Conservation (phyloP, 306 rosid species). For the Dalbergia cochinchinensis region DNA sequence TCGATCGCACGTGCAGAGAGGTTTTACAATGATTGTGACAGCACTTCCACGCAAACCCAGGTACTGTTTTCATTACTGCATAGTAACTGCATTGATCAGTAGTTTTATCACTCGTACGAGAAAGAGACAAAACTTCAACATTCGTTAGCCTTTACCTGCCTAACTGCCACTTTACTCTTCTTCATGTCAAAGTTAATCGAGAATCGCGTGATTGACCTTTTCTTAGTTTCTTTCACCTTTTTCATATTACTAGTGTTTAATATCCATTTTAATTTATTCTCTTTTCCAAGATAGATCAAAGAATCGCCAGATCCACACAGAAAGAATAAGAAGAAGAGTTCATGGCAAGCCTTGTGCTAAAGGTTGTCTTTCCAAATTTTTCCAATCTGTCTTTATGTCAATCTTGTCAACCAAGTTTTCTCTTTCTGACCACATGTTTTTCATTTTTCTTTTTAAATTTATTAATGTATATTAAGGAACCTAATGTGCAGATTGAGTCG, state of each 20-base stretch:
- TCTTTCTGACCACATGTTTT: conserved; percentile 16
- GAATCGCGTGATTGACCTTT: conserved; percentile 26
- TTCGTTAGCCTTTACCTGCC: conserved; percentile 52
- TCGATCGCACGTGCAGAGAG: conserved; percentile 43
- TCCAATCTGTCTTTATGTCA: conserved; percentile 53
- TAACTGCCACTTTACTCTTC: conserved; percentile 56
- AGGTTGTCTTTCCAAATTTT: conserved; percentile 39
- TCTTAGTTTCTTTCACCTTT: conserved; percentile 24
- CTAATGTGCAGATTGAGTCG: conserved; percentile 35
- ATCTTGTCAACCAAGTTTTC: conserved; percentile 47
- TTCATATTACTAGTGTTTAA: conserved; percentile 27
- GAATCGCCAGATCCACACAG: conserved; percentile 45
- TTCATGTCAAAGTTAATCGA: conserved; percentile 45
- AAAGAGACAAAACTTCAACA: conserved; percentile 47
- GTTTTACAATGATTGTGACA: conserved; percentile 48
- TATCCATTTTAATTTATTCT: conserved; percentile 3
- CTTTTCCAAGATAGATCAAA: conserved; percentile 16
- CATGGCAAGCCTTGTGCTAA: conserved; percentile 41
- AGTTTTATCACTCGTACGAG: not conserved
- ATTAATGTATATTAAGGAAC: conserved; percentile 24
- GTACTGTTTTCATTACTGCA: not conserved
- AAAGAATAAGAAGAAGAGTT: conserved; percentile 43
- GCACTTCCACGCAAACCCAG: conserved; percentile 26
- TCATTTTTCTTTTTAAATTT: not conserved
- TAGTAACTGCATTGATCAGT: not conserved